Base-by-base conservation (phyloP, 129 eudicot species). In the Solidago caesia region DNA sequence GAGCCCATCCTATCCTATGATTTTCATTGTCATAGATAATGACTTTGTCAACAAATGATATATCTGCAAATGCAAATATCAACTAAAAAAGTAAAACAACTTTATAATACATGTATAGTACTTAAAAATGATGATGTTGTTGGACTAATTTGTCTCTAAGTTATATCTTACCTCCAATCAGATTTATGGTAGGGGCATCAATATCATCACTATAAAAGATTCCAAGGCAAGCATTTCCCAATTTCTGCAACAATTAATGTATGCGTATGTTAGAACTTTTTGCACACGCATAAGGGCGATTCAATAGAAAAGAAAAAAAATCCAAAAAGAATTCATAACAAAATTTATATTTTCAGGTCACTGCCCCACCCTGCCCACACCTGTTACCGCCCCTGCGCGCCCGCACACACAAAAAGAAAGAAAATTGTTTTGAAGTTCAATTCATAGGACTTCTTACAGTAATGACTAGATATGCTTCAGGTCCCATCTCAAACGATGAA, bases 31-130 rank as follows among this genome's bases (percentile, higher is more conserved):
- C 78, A 10, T 62, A 74, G 39, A 62, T 33, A 70, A 74, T n/a
- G 70, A 74, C 16, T 74, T 74, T 62, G 49, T 74, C 70, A 47
- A 47, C 70, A 41, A 74, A 74, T 29, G 78, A 62, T 62, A 62
- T 74, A 41, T 63, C 78, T 73, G 77, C 77, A 72, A 44, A 72
- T 58, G 77, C 77, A 72, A 44, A 72, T 58, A 58, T 57, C 46
- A 58, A 44, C 57, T 44, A 29, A 27, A 44, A 44, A 51, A 27
- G 39, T 33, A n/a, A 59, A 44, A 10, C 6, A 43, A 58, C 56
- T 58, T 72, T 21, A 59, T 44, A 8, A 73, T 4, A 58, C 49
- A 72, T 33, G 29, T 33, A 33, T 13, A 29, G 26, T 5, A 25
- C n/a, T 0, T 12, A 69, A 15, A 21, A 64, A 13, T 41, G 68